phyloP scores from a whole-genome alignment of 352 stramenopile species.

The Globisporangium acanthophoron region DNA sequence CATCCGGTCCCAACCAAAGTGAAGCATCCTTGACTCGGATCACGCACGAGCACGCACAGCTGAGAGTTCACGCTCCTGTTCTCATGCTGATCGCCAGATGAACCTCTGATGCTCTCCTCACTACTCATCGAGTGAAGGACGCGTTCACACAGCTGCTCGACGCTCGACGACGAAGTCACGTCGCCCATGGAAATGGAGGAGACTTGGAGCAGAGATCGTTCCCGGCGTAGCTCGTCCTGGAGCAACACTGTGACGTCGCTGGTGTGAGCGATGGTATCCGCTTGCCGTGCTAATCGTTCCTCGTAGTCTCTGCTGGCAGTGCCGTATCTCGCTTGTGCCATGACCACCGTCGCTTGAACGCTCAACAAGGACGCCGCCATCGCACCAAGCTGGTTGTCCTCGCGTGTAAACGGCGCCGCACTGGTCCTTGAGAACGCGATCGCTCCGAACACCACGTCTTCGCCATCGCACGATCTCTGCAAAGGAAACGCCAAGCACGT shows the following conservation, averaged over 20 bases:
- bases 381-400: slow-evolving; percentile 5
- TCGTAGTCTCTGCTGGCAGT: background rate
- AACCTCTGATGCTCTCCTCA: background rate
- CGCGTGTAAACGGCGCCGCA: slow-evolving; percentile 5
- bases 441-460: background rate
- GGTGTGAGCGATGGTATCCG: background rate
- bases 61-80: background rate
- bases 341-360: slow-evolving; percentile 4
- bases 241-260: background rate
- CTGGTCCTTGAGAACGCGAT: slow-evolving; percentile 9
- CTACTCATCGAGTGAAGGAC: background rate
- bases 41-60: slow-evolving; percentile 1
- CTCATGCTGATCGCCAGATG: background rate
- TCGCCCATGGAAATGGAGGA: background rate
- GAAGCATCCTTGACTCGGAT: slow-evolving; percentile 1
- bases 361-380: slow-evolving; percentile 7
- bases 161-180: slow-evolving; percentile 2
- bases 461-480: background rate
- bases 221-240: background rate
- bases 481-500: slow-evolving; percentile 11
- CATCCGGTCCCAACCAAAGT: background rate
- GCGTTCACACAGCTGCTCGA: slow-evolving; percentile 9
- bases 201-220: slow-evolving; percentile 1
- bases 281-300: background rate
- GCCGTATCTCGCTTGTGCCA: background rate